Base-by-base conservation (phyloP, 192 early-diverging fungal species). In the Dimargaris verticillata region DNA sequence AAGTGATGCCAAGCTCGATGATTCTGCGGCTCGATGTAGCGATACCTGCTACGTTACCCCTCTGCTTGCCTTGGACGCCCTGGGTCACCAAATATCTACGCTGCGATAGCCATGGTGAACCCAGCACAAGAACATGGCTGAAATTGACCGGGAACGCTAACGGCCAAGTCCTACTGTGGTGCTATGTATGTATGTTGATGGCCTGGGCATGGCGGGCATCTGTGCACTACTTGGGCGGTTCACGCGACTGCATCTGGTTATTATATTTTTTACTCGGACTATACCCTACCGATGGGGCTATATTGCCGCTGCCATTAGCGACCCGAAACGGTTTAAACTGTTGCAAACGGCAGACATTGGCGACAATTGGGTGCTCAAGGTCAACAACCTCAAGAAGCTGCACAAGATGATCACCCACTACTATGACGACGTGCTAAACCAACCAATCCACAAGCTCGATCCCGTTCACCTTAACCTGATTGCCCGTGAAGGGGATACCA, bases 341-440 rank as follows among this genome's bases (percentile, higher is more conserved):
- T 75, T 81, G 41, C 78, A 81, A 10, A 73, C 80, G 1, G 72
- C 79, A 13, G 86, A 88, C 53, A 77, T 81, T 9, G 88, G 83
- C 48, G 87, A 89, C 70, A 96, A 93, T 77, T 99, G 95, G 95
- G 89, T 99, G 2, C 67, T 92, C 41, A 88, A 87, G 64, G 85
- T 91, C 68, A 95, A 92, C 73, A 89, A 89, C 59, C 80, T 97
- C 17, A 94, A 94, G 67, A 89, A 87, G 67, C 75, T 95, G 41
- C 81, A 93, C 73, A 86, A 85, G 58, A 80, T 96, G 11, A 65
- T 96, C 41, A 81, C 80, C 2, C 70, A 80, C 24, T 95, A 89
- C 78, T 91, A 91, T 53, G 89, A 92, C 33, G 90, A 96, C 44
- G 81, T 90, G 1, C 74, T 92, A n/a, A 80, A 82, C 44, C 80